phyloP scores from a whole-genome alignment of 352 stramenopile species.

The Globisporangium paddicum region DNA sequence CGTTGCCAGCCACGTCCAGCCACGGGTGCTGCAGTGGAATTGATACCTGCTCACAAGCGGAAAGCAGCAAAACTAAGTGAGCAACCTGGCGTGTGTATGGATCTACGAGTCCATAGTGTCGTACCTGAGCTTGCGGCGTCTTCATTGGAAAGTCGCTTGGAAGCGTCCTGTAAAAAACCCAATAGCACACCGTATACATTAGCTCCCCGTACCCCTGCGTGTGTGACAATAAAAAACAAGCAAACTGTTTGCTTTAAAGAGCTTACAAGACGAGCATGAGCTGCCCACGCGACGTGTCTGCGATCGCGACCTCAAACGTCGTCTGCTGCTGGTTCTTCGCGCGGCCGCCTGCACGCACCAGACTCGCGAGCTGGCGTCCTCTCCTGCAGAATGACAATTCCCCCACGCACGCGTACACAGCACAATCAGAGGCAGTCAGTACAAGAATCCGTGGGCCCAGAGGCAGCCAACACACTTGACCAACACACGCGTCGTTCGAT shows the following conservation, averaged over 20 bases:
- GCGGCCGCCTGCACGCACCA: slow-evolving; percentile 73
- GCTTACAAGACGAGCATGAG: slow-evolving; percentile 47
- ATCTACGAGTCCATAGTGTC: background rate
- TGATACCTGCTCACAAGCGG: slow-evolving; percentile 30
- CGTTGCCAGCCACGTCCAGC: slow-evolving; percentile 66
- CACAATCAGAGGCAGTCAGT: background rate
- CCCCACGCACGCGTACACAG: background rate
- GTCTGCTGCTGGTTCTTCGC: slow-evolving; percentile 86
- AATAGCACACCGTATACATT: background rate
- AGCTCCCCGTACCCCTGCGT: too few species aligned
- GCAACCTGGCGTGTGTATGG: background rate
- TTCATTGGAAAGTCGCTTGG: slow-evolving; percentile 68
- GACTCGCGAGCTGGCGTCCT: slow-evolving; percentile 70
- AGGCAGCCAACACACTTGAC: too few species aligned
- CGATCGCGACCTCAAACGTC: slow-evolving; percentile 70
- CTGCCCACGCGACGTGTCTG: slow-evolving; percentile 46
- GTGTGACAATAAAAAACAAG: too few species aligned
- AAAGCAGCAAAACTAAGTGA: background rate
- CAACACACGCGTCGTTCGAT: background rate
- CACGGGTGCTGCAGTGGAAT: slow-evolving; percentile 69
- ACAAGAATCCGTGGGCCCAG: too few species aligned
- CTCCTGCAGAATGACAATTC: slow-evolving; percentile 28
- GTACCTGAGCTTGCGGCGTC: slow-evolving; percentile 56
- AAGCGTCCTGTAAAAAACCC: slow-evolving; percentile 43
- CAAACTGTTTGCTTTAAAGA: background rate